Percentiles rank a stretch among this genome's conserved stretches.
These are phyloP conservation scores for Fonsecaea erecta DNA, from an alignment of 2,329 filamentous ascomycete genomes.

Conservation along the genomic window DNA sequence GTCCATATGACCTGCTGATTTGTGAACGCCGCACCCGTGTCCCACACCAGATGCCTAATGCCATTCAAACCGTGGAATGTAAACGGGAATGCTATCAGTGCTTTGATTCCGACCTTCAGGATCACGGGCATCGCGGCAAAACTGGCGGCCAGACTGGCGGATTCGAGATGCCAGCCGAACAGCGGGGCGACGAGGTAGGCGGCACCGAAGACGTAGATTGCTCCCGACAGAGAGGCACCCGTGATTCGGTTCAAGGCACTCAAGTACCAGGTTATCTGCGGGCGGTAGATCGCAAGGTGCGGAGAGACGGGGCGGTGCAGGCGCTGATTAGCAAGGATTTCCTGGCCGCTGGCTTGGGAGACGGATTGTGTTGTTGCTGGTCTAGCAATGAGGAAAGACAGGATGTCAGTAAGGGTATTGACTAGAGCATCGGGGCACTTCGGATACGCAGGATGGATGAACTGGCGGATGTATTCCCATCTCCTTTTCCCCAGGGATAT, in stretches of 20 bases:
- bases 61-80: conserved; percentile 72
- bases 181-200: conserved; percentile 81
- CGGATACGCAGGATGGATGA: not conserved
- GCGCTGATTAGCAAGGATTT: conserved; percentile 81
- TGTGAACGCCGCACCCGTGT: conserved; percentile 64
- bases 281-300: conserved; percentile 83
- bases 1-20: conserved; percentile 64
- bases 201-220: conserved; percentile 77
- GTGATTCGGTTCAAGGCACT: conserved; percentile 81
- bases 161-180: conserved; percentile 72
- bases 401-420: not conserved
- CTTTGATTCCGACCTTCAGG: conserved; percentile 65
- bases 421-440: not conserved
- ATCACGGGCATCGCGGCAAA: conserved; percentile 66
- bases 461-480: not conserved
- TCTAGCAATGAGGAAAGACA: conserved; percentile 19
- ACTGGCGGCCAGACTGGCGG: conserved; percentile 64
- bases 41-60: conserved; percentile 73
- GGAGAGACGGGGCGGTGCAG: conserved; percentile 79
- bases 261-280: conserved; percentile 82
- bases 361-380: conserved; percentile 53
- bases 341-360: conserved; percentile 57
- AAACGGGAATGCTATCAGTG: conserved; percentile 65
- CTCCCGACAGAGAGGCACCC: conserved; percentile 71
- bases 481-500: not conserved